A percentile compares a stretch with the other conserved stretches of the same genome.
Conservation (phyloP, 257 asterid genomes). For the Solanum stenotomum region DNA sequence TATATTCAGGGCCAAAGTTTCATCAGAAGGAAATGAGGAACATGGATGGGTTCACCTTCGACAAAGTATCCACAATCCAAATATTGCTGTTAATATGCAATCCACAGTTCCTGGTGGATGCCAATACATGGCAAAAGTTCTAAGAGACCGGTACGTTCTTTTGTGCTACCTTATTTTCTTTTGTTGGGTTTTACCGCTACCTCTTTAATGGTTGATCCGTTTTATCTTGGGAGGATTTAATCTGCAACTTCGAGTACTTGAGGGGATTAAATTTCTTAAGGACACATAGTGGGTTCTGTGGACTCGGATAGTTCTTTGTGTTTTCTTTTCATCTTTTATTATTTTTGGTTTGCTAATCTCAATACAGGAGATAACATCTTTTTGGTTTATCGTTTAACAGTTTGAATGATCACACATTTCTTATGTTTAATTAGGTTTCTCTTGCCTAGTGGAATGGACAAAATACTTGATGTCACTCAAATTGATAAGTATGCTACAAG, state of each 20-base stretch:
- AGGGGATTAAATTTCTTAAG: not conserved
- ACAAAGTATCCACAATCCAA: conserved; percentile 94
- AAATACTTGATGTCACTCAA: conserved; percentile 51
- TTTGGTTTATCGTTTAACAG: not conserved
- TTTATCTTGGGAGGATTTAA: not conserved
- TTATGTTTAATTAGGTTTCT: conserved; percentile 48
- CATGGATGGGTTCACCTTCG: conserved; percentile 77
- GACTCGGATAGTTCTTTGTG: not conserved
- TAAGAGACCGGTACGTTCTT: conserved; percentile 50
- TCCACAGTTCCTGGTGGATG: conserved; percentile 73
- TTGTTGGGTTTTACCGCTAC: not conserved
- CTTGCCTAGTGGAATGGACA: conserved; percentile 38
- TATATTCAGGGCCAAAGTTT: conserved; percentile 62
- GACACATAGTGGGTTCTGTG: not conserved
- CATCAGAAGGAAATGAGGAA: conserved; percentile 34
- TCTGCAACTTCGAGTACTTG: not conserved
- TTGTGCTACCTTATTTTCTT: not conserved
- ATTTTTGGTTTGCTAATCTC: too few relatives aligned
- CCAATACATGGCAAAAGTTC: conserved; percentile 45
- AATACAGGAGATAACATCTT: not conserved
- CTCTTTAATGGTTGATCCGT: not conserved
- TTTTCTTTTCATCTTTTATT: not conserved
- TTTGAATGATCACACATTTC: not conserved
- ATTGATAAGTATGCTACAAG: conserved; percentile 40
- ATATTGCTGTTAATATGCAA: conserved; percentile 78